phyloP scores from a whole-genome alignment of 2,329 filamentous ascomycete species.

The Monosporascus sp. region DNA sequence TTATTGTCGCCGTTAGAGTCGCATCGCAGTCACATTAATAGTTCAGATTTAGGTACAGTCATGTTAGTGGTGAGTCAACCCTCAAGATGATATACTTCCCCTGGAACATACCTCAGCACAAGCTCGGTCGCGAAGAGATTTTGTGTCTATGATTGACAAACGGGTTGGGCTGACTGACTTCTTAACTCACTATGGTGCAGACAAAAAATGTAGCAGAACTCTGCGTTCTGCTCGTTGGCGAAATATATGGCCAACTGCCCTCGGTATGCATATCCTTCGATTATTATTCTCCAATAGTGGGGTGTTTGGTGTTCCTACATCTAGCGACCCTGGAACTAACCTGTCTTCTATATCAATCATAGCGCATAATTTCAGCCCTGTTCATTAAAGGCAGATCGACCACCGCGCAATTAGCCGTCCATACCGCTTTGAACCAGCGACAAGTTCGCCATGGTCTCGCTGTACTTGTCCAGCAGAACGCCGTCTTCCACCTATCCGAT shows the following conservation, averaged over 20 bases:
- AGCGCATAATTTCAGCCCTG: slow-evolving; percentile 83
- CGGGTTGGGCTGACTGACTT: not conserved
- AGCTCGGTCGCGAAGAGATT: not conserved
- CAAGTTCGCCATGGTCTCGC: slow-evolving; percentile 77
- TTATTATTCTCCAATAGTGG: too few relatives aligned
- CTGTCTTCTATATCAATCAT: slow-evolving; percentile 6
- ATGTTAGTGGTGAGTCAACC: slow-evolving; percentile 29
- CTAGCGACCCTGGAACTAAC: slow-evolving; percentile 9
- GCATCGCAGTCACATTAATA: not conserved
- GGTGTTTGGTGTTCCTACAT: not conserved
- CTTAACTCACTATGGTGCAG: slow-evolving; percentile 31
- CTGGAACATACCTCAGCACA: too few relatives aligned
- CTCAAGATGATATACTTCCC: not conserved
- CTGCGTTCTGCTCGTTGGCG: slow-evolving; percentile 81
- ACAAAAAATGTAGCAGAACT: slow-evolving; percentile 78
- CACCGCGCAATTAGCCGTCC: slow-evolving; percentile 61
- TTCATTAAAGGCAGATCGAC: slow-evolving; percentile 73
- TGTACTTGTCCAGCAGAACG: slow-evolving; percentile 82
- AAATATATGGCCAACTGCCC: slow-evolving; percentile 85
- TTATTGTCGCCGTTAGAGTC: not conserved
- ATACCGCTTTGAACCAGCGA: slow-evolving; percentile 66
- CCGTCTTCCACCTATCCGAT: slow-evolving; percentile 69
- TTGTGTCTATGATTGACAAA: not conserved
- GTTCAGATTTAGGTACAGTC: slow-evolving; percentile 5
- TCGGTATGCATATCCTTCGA: slow-evolving; percentile 57